Percentiles rank a stretch among this genome's conserved stretches.
phyloP scores from a whole-genome alignment of 192 early-diverging fungal genomes.

The Neocallimastix lanati region DNA sequence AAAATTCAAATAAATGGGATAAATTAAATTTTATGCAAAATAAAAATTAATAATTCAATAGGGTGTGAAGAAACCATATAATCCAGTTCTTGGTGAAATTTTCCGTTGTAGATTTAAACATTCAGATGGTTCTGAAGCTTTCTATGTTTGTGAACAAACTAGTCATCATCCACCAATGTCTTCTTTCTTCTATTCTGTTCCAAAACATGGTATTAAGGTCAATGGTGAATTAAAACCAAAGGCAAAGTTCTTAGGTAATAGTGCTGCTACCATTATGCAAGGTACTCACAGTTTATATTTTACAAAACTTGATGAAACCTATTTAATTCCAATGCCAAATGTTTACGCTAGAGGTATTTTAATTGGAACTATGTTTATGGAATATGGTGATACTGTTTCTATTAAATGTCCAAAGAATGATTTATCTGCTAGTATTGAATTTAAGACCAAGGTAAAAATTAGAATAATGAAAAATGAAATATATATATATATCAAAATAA shows the following conservation, averaged over 20 bases:
- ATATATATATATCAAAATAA: too few relatives aligned
- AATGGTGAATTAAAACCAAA: slow-evolving; percentile 67
- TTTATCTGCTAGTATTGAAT: slow-evolving; percentile 67
- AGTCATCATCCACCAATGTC: slow-evolving; percentile 89
- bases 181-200: slow-evolving; percentile 62
- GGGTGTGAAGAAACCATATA: slow-evolving; percentile 90
- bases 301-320: slow-evolving; percentile 34
- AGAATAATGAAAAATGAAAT: too few relatives aligned
- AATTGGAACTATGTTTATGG: slow-evolving; percentile 85
- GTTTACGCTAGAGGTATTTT: slow-evolving; percentile 82
- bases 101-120: slow-evolving; percentile 63
- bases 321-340: slow-evolving; percentile 73
- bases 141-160: slow-evolving; percentile 77
- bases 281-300: slow-evolving; percentile 46
- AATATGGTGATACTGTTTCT: slow-evolving; percentile 66
- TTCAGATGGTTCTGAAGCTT: slow-evolving; percentile 44
- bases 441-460: slow-evolving; percentile 62
- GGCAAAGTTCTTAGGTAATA: slow-evolving; percentile 76
- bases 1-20: too few relatives aligned
- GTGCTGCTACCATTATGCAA: slow-evolving; percentile 72
- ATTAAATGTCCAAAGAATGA: slow-evolving; percentile 56
- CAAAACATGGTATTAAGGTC: slow-evolving; percentile 60
- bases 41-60: too few relatives aligned
- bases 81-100: slow-evolving; percentile 79
- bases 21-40: too few relatives aligned